Base-by-base conservation (phyloP, 331 rosid species). In the Quercus tomentella region DNA sequence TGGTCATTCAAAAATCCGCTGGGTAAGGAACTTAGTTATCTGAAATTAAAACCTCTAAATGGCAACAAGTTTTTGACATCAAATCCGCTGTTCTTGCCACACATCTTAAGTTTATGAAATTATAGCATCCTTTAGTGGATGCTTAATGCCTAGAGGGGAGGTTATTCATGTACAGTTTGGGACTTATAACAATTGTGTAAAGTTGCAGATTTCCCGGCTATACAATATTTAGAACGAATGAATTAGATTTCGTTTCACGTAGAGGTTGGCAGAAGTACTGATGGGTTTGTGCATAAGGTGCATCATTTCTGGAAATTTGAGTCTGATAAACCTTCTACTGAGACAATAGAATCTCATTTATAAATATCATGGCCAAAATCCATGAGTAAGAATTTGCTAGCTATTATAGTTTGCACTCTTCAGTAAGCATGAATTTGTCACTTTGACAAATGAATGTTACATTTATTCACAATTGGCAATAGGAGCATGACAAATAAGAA, bases 391-490 rank as follows among this genome's bases (percentile, higher is more conserved):
- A 41, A 15, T 25, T 56, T 22, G 33, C 52, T 56, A 61, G 37
- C 55, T 43, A 30, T 45, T 43, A 31, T 26, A 14, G 60, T 23
- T 71, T 26, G 22, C 62, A 73, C 25, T 18, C 54, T 33, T 12
- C 76, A 28, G 63, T 55, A 49, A 76, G 54, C 26, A 77, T 4
- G n/a, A 66, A 33, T 22, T 54, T 86, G 67, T 75, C 65, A 51
- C 57, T 61, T 70, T 10, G 78, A 25, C 60, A 76, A 73, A 81
- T 79, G 76, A 82, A 76, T 81, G 76, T 51, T 70, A 82, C 82
- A 77, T 70, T 69, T 60, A 41, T 75, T 65, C 45, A 56, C 43
- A 72, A 26, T 58, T 26, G 37, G 12, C 26, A 69, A 52, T 60
- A 28, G 31, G 57, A 11, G 54, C 20, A 41, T 18, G 31, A 12